Percentiles rank a stretch among this genome's conserved stretches.
Conservation (phyloP, 2,329 filamentous ascomycete species). For the Exophiala bonariae region DNA sequence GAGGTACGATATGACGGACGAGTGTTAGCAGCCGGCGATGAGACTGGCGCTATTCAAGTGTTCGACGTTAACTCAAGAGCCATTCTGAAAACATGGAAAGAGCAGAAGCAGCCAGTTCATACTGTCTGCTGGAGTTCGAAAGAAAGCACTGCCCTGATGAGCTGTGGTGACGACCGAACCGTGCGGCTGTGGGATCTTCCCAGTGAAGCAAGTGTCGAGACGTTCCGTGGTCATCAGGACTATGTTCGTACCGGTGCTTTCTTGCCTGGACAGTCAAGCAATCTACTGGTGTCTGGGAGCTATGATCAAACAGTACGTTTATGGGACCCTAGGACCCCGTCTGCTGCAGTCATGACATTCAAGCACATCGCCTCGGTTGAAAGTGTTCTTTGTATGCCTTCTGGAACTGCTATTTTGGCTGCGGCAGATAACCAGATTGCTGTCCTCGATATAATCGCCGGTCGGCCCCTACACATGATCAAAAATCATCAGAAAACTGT, state of each 20-base stretch:
- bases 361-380: slow-evolving; percentile 91
- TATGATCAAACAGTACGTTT: slow-evolving; percentile 92
- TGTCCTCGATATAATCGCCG: slow-evolving; percentile 89
- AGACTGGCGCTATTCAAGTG: slow-evolving; percentile 88
- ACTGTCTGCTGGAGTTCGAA: slow-evolving; percentile 85
- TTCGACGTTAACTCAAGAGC: slow-evolving; percentile 89
- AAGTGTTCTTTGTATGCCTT: slow-evolving; percentile 80
- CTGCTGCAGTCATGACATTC: slow-evolving; percentile 81
- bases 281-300: slow-evolving; percentile 82
- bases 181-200: slow-evolving; percentile 94
- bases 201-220: slow-evolving; percentile 70
- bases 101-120: slow-evolving; percentile 94
- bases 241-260: slow-evolving; percentile 88
- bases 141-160: slow-evolving; percentile 84
- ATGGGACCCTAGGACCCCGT: slow-evolving; percentile 81
- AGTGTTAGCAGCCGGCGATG: slow-evolving; percentile 87
- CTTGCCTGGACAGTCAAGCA: slow-evolving; percentile 70
- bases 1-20: slow-evolving; percentile 86
- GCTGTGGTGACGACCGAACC: slow-evolving; percentile 86
- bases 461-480: slow-evolving; percentile 80
- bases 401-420: slow-evolving; percentile 82
- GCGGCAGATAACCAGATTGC: slow-evolving; percentile 84
- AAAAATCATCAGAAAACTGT: slow-evolving; percentile 98
- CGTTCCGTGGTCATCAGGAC: slow-evolving; percentile 83
- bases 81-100: slow-evolving; percentile 91